Conservation (phyloP, 768 basidiomycete species). For the Tulasnella sp. region DNA sequence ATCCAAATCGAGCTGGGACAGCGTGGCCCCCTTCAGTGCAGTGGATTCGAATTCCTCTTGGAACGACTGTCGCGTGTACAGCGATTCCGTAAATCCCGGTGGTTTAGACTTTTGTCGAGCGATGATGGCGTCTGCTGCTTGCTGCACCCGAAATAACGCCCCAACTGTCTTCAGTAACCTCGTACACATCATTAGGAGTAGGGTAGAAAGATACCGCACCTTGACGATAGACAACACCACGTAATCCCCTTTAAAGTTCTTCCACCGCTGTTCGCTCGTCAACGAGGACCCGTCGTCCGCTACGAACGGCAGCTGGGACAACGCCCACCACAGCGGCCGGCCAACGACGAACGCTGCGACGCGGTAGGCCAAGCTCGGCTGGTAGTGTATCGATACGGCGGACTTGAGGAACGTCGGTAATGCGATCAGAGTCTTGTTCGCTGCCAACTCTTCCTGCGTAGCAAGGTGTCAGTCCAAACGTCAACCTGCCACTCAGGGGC, state of each 20-base stretch:
- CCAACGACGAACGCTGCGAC: conserved; percentile 65
- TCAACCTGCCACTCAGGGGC: conserved; percentile 25
- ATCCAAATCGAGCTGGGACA: conserved; percentile 57
- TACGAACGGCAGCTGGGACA: conserved; percentile 68
- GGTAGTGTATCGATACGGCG: conserved; percentile 55
- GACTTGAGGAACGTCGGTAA: conserved; percentile 49
- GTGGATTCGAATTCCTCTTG: conserved; percentile 45
- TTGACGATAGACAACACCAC: conserved; percentile 60
- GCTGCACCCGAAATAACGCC: conserved; percentile 14
- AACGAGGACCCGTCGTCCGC: conserved; percentile 48
- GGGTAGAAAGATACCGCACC: conserved; percentile 23
- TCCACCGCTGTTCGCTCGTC: conserved; percentile 43
- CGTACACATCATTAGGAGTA: neutral
- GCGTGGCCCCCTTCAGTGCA: conserved; percentile 31
- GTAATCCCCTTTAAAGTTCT: conserved; percentile 59
- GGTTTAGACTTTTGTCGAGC: conserved; percentile 39
- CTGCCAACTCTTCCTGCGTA: conserved; percentile 62
- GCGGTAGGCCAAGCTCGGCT: conserved; percentile 59
- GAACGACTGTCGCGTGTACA: conserved; percentile 60
- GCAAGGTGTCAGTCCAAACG: conserved; percentile 32
- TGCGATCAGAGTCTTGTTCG: conserved; percentile 40
- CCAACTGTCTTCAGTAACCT: neutral
- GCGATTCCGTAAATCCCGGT: conserved; percentile 43
- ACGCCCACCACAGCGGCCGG: conserved; percentile 79
- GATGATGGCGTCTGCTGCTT: conserved; percentile 52